These are phyloP conservation scores for Fraxinus albicans DNA, from an alignment of 305 asterid species.

Conservation along the genomic window DNA sequence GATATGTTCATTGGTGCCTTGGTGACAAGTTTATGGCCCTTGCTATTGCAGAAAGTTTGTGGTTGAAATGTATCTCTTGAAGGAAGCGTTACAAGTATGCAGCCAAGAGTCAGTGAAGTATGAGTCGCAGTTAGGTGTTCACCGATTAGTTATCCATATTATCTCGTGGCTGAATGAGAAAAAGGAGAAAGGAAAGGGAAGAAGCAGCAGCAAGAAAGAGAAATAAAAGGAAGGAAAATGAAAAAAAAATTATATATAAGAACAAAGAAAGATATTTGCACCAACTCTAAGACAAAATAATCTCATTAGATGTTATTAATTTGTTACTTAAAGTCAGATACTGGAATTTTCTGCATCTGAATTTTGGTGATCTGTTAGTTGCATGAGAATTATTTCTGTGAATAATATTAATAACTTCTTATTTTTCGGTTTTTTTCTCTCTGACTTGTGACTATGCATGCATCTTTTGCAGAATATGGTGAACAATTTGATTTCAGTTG, in stretches of 20 bases:
- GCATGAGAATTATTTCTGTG: background rate
- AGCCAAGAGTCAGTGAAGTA: background rate
- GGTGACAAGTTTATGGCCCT: background rate
- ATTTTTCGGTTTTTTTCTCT: background rate
- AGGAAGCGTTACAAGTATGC: background rate
- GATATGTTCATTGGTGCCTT: background rate
- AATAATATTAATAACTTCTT: background rate
- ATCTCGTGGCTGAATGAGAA: background rate
- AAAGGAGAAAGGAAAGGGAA: background rate
- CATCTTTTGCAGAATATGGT: constrained; percentile 71
- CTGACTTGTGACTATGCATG: constrained; percentile 14
- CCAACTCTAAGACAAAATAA: background rate
- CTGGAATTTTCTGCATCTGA: background rate
- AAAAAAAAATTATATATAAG: background rate
- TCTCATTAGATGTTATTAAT: background rate
- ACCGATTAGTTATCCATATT: background rate
- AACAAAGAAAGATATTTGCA: background rate
- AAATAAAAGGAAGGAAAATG: background rate
- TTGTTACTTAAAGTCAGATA: background rate
- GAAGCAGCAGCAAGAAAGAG: background rate
- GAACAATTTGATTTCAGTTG: constrained; percentile 78
- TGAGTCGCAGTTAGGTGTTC: background rate
- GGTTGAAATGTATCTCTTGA: background rate
- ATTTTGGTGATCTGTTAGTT: background rate
- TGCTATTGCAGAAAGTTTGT: background rate